Base-by-base conservation (phyloP, 495 filamentous ascomycete species). In the Neurospora pannonica region DNA sequence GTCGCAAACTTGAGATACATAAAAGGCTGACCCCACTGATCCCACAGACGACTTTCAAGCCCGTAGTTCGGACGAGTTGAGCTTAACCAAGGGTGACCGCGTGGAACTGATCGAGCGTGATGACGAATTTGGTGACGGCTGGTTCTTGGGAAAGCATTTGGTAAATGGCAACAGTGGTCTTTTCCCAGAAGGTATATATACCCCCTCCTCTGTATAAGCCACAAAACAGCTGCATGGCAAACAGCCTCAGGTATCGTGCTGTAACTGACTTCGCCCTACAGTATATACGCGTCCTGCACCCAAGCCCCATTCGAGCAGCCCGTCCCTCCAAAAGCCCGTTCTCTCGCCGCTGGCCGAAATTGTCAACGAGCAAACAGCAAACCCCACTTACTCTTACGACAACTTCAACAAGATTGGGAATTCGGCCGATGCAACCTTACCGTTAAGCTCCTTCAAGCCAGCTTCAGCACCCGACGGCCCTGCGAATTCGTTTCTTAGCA, bases 101-200 rank as follows among this genome's bases (percentile, higher is more conserved):
- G 93, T 99, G 71, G 91, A 97, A 84, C 84, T 99, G 73, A 89
- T 97, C 48, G 96, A 98, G 81, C 89, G 97, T 71, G 95, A 98
- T 82, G 95, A 98, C 81, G 97, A 97, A 77, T 99, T 98, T 82
- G 93, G 93, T 71, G 97, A 99, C 85, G 97, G 96, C 72, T 99
- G 97, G 97, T 99, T 93, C 84, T 83, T 97, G 76, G 97, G 97
- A 37, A 90, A 91, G 79, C 93, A 97, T 81, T 74, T 91, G 76
- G 84, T 87, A 70, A 94, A 91, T 78, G 90, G 88, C 40, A 89
- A 89, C 75, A 95, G 87, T 69, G 95, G 95, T 62, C 88, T 98
- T 39, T 97, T 98, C 81, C 95, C 95, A 19, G 94, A 94, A 87
- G 92, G 94, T 97, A 84, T 74, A 88, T 78, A 46, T 36, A 34